phyloP scores from a whole-genome alignment of 176 grass and related monocot genomes.

The Saccharum officinarum region DNA sequence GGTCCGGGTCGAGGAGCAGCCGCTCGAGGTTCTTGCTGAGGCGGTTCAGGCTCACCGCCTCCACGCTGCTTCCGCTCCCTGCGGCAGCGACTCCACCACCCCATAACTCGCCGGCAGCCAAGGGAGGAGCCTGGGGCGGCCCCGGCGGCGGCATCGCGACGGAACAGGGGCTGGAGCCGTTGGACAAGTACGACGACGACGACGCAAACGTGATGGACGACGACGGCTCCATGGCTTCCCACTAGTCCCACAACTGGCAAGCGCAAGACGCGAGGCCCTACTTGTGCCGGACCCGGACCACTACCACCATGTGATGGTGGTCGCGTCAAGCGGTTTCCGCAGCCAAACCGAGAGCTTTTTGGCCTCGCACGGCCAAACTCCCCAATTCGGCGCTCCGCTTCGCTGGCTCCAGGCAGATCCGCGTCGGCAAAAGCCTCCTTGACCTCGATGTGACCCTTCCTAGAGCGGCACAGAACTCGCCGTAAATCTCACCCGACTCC shows the following conservation, averaged over 20 bases:
- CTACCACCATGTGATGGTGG: conserved; percentile 4
- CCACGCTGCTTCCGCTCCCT: conserved; percentile 38
- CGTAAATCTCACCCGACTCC: conserved; percentile 12
- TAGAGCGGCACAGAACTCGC: background rate
- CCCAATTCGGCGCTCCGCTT: background rate
- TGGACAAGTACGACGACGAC: conserved; percentile 69
- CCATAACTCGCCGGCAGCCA: conserved; percentile 21
- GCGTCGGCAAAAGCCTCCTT: conserved; percentile 26
- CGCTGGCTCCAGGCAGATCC: conserved; percentile 38
- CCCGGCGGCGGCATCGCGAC: conserved; percentile 7
- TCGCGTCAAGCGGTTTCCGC: conserved; percentile 23
- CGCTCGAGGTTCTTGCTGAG: conserved; percentile 84
- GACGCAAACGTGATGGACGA: conserved; percentile 70
- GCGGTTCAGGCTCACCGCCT: conserved; percentile 64
- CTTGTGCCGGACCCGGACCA: conserved; percentile 40
- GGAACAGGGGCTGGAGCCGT: conserved; percentile 57
- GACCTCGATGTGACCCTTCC: background rate
- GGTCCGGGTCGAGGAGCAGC: conserved; percentile 61
- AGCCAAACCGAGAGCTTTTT: conserved; percentile 14
- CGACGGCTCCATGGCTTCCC: conserved; percentile 53
- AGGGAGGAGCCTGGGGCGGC: conserved; percentile 4
- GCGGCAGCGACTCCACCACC: background rate
- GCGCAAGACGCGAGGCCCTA: background rate
- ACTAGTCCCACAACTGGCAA: background rate
- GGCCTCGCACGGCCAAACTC: conserved; percentile 14